Evolutionary conservation across 2,329 filamentous ascomycete species (phyloP).

Genomic region (Seiridium unicorne): DNA sequence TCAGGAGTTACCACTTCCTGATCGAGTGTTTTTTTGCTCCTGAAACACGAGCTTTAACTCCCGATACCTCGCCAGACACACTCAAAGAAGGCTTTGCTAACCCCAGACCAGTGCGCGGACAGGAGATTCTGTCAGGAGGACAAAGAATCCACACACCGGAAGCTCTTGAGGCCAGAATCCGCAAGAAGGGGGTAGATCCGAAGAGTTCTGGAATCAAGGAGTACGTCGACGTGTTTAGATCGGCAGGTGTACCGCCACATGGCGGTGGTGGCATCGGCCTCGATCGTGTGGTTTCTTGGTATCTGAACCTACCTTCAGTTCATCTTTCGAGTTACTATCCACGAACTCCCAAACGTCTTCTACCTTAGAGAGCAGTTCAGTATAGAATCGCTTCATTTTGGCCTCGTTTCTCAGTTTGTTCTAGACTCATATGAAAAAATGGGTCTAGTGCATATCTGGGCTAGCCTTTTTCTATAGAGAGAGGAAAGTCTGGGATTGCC

Average conservation of each 20-base stretch:
- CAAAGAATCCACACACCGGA: conserved; percentile 84
- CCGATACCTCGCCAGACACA: not conserved
- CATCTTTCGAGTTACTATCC: conserved; percentile 59
- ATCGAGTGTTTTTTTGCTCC: not conserved
- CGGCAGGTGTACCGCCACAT: conserved; percentile 84
- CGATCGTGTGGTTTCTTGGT: conserved; percentile 77
- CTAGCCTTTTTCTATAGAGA: no score
- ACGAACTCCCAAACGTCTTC: conserved; percentile 57
- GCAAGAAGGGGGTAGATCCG: conserved; percentile 78
- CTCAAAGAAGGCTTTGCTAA: not conserved
- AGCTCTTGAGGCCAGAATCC: conserved; percentile 75
- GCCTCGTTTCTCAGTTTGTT: no score
- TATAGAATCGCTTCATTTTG: no score
- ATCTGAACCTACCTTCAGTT: conserved; percentile 56
- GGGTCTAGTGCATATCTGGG: no score
- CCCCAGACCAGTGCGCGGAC: no score
- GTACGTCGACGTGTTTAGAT: conserved; percentile 78
- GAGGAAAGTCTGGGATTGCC: no score
- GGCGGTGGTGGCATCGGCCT: conserved; percentile 87
- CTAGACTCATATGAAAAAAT: no score
- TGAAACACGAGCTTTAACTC: not conserved
- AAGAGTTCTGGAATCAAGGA: conserved; percentile 75
- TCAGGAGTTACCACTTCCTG: not conserved
- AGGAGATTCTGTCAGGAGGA: conserved; percentile 66
- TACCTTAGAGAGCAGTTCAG: conserved; percentile 36